Conservation (phyloP, 257 asterid genomes). For the Ballota nigra region DNA sequence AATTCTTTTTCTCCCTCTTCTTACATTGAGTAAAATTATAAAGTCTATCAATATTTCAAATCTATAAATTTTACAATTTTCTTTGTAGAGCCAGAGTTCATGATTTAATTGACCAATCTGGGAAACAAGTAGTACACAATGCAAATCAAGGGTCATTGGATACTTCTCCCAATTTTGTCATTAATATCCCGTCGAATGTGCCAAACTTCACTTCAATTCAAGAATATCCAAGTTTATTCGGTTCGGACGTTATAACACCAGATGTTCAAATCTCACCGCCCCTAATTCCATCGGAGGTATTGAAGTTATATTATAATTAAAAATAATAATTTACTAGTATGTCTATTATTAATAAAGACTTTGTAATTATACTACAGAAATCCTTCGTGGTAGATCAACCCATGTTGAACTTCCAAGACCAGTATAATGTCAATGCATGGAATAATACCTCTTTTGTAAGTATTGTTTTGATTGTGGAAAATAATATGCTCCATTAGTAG, state of each 20-base stretch:
- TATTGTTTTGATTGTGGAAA: constrained; percentile 16
- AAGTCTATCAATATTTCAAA: background rate
- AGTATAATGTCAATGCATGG: constrained; percentile 18
- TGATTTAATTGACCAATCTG: background rate
- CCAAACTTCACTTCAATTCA: background rate
- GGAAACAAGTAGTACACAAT: background rate
- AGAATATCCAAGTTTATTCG: constrained; percentile 13
- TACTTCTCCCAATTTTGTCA: background rate
- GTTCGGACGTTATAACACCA: background rate
- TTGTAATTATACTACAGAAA: constrained; percentile 25
- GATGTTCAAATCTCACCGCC: background rate
- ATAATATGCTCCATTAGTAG: background rate
- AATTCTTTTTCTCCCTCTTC: too few relatives aligned
- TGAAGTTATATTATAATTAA: background rate
- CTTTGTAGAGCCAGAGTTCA: constrained; percentile 27
- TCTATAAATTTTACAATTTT: background rate
- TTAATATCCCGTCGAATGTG: too few relatives aligned
- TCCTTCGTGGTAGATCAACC: constrained; percentile 22
- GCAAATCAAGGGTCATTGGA: constrained; percentile 10
- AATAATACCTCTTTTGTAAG: constrained; percentile 19
- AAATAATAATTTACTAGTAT: too few relatives aligned
- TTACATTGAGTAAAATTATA: too few relatives aligned
- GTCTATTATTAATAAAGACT: background rate
- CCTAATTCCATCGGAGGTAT: constrained; percentile 22
- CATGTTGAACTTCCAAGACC: constrained; percentile 16